Conservation (phyloP, 2,329 filamentous ascomycete species). For the Orbilia brochopaga region DNA sequence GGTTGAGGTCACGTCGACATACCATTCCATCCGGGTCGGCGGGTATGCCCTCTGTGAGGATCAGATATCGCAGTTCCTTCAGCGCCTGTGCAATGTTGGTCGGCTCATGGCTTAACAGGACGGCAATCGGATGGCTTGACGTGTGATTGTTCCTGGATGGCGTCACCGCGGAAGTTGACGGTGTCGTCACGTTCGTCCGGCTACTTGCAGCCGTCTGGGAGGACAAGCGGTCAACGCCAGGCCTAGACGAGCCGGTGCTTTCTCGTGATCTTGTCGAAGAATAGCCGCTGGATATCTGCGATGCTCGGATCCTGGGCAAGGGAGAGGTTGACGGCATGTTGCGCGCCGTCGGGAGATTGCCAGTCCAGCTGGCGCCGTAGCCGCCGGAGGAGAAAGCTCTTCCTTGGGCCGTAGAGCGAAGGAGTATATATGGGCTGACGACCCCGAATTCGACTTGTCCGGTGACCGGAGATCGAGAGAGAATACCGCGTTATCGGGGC, state of each 20-base stretch:
- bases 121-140: constrained; percentile 51
- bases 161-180: constrained; percentile 23
- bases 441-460: constrained; percentile 4
- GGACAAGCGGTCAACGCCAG: constrained; percentile 35
- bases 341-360: constrained; percentile 41
- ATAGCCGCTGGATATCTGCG: constrained; percentile 44
- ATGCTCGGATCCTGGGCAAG: constrained; percentile 35
- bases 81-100: constrained; percentile 58
- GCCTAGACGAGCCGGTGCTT: constrained; percentile 34
- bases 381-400: constrained; percentile 14
- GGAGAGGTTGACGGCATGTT: constrained; percentile 49
- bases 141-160: constrained; percentile 25
- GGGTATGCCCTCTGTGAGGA: constrained; percentile 62
- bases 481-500: constrained; percentile 35
- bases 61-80: constrained; percentile 61
- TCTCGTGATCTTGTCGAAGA: constrained; percentile 44
- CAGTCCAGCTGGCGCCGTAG: constrained; percentile 45
- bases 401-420: not conserved
- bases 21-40: constrained; percentile 65
- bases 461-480: constrained; percentile 22
- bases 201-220: constrained; percentile 38
- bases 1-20: constrained; percentile 50
- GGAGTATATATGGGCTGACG: constrained; percentile 6
- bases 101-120: constrained; percentile 53
- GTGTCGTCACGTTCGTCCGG: constrained; percentile 32